Evolutionary conservation across 768 basidiomycete genomes (phyloP).

Genomic region (Lyophyllum decastes): DNA sequence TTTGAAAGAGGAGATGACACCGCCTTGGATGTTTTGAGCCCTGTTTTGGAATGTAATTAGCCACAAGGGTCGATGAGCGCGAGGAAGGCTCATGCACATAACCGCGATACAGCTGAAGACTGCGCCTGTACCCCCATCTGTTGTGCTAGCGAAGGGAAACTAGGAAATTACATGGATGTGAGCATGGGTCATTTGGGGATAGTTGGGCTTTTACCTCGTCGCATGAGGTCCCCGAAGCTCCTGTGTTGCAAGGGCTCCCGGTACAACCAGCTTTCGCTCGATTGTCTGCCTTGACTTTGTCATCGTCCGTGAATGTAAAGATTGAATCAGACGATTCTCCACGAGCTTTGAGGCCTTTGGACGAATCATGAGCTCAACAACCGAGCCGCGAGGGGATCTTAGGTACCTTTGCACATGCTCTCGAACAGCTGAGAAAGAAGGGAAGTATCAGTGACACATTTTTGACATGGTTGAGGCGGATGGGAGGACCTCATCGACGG

Average conservation of each 20-base stretch:
- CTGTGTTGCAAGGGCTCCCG: conserved; percentile 7
- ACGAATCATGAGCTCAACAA: too few relatives aligned
- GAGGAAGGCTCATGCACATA: conserved; percentile 2
- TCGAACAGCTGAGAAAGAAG: background rate
- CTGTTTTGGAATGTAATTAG: background rate
- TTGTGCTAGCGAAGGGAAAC: conserved; percentile 20
- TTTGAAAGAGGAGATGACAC: conserved; percentile 13
- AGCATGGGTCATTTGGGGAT: background rate
- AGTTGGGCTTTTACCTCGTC: background rate
- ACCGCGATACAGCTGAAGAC: conserved; percentile 13
- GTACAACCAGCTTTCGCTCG: conserved; percentile 5
- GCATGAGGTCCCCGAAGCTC: conserved; percentile 6
- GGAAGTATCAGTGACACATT: background rate
- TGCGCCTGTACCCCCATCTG: conserved; percentile 11
- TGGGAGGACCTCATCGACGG: conserved; percentile 5
- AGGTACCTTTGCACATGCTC: conserved; percentile 13
- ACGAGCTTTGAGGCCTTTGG: background rate
- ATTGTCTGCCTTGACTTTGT: conserved; percentile 4
- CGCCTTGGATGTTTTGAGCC: conserved; percentile 17
- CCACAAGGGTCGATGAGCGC: background rate
- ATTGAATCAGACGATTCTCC: background rate
- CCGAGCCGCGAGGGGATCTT: too few relatives aligned
- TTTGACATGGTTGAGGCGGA: background rate
- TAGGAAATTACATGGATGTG: background rate
- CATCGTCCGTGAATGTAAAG: conserved; percentile 10